These are phyloP conservation scores for Globisporangium nunn DNA, from an alignment of 352 stramenopile genomes.

Conservation along the genomic window DNA sequence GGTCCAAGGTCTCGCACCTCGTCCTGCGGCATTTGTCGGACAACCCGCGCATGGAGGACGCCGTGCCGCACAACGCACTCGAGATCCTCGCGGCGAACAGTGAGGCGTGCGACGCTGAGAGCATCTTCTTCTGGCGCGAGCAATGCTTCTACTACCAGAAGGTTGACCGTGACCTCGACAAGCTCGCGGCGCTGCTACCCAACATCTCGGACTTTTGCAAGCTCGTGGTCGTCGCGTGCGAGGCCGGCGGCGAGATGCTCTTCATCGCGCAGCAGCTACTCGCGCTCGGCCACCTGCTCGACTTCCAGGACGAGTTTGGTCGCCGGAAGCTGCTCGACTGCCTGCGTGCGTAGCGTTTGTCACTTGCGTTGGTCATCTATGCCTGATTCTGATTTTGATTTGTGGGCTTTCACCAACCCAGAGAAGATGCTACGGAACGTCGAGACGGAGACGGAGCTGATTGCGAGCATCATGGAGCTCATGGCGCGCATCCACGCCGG, in stretches of 20 bases:
- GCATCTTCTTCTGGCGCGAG: slow-evolving; percentile 76
- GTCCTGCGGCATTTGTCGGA: slow-evolving; percentile 40
- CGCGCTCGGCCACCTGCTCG: slow-evolving; percentile 47
- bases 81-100: slow-evolving; percentile 34
- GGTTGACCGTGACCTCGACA: slow-evolving; percentile 49
- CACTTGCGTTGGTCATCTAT: too few relatives aligned
- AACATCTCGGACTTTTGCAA: slow-evolving; percentile 72
- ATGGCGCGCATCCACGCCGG: slow-evolving; percentile 66
- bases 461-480: slow-evolving; percentile 63
- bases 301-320: slow-evolving; percentile 79
- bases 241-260: slow-evolving; percentile 36
- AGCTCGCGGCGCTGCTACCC: slow-evolving; percentile 39
- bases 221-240: slow-evolving; percentile 41
- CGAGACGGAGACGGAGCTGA: slow-evolving; percentile 48
- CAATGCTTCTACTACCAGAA: slow-evolving; percentile 71
- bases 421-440: slow-evolving; percentile 53
- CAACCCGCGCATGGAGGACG: slow-evolving; percentile 24
- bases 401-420: slow-evolving; percentile 12
- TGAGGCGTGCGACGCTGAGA: slow-evolving; percentile 37
- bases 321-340: slow-evolving; percentile 59
- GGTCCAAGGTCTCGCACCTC: slow-evolving; percentile 38
- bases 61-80: slow-evolving; percentile 34
- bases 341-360: slow-evolving; percentile 27
- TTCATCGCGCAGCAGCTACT: slow-evolving; percentile 71
- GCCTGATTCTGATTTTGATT: slow-evolving; percentile 1